These are phyloP conservation scores for Amylocarpus encephaloides DNA, from an alignment of 2,329 filamentous ascomycete genomes.

Conservation along the genomic window DNA sequence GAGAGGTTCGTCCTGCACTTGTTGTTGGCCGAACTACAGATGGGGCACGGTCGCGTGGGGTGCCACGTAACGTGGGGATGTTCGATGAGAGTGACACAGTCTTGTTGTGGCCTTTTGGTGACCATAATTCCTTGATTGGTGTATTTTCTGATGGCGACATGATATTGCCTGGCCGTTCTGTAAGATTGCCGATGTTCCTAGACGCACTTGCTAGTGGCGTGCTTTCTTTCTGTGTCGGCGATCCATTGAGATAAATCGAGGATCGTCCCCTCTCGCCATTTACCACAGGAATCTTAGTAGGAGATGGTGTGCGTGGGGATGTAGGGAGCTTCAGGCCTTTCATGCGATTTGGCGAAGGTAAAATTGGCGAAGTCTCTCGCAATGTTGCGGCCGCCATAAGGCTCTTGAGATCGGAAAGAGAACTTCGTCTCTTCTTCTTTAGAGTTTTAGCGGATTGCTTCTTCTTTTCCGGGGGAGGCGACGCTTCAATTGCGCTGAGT, in stretches of 20 bases:
- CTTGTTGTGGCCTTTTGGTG: conserved; percentile 23
- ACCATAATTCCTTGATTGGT: conserved; percentile 27
- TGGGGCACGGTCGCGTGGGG: conserved; percentile 18
- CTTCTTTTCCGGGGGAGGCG: conserved; percentile 38
- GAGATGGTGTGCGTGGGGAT: conserved; percentile 30
- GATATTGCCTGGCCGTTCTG: conserved; percentile 28
- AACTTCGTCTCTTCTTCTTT: conserved; percentile 79
- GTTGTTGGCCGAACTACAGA: conserved; percentile 19
- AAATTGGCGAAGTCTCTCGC: conserved; percentile 35
- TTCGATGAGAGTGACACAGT: conserved; percentile 28
- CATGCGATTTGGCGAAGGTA: conserved; percentile 13
- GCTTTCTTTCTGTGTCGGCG: conserved; percentile 28
- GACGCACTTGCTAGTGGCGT: conserved; percentile 11
- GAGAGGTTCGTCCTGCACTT: conserved; percentile 21
- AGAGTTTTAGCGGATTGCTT: conserved; percentile 33
- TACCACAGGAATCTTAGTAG: conserved; percentile 28
- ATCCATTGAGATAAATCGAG: conserved; percentile 21
- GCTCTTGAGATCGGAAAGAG: conserved; percentile 75
- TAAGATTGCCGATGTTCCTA: conserved; percentile 25
- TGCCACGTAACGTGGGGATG: conserved; percentile 27
- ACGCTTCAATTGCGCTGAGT: conserved; percentile 29
- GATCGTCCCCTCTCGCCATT: conserved; percentile 22
- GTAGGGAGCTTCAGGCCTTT: conserved; percentile 23
- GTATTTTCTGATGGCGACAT: conserved; percentile 24
- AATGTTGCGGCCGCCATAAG: conserved; percentile 58